These are phyloP conservation scores for Chaetomium globosum DNA, from an alignment of 2,329 filamentous ascomycete species.

Conservation along the genomic window DNA sequence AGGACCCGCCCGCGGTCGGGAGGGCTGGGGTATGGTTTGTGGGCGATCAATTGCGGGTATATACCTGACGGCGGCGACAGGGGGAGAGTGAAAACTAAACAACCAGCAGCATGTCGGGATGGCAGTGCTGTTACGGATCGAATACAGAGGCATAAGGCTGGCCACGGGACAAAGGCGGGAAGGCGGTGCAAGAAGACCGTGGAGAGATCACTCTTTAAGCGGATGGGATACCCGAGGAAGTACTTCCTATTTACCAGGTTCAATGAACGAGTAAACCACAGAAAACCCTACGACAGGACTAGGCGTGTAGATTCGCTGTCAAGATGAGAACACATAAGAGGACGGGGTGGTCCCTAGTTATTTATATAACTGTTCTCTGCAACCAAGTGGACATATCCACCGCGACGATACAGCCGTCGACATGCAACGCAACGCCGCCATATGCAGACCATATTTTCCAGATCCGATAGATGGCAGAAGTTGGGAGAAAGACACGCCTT, in stretches of 20 bases:
- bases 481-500: not conserved
- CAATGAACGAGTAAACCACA: conserved; percentile 22
- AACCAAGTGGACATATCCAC: not conserved
- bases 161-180: not conserved
- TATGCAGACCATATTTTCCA: conserved; percentile 18
- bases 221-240: not conserved
- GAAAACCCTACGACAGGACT: not conserved
- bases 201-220: not conserved
- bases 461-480: not conserved
- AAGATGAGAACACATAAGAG: not conserved
- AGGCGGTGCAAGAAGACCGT: not conserved
- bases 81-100: not conserved
- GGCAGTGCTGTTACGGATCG: no score
- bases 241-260: not conserved
- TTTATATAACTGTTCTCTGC: conserved; percentile 8
- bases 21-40: not conserved
- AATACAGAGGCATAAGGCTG: not conserved
- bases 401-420: not conserved
- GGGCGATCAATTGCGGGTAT: not conserved
- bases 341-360: not conserved
- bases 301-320: not conserved
- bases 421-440: conserved; percentile 12
- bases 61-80: not conserved
- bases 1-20: not conserved
- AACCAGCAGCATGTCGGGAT: no score